Evolutionary conservation across 805 yeast genomes (phyloP).

Genomic region (Saccharomycopsis fodiens): DNA sequence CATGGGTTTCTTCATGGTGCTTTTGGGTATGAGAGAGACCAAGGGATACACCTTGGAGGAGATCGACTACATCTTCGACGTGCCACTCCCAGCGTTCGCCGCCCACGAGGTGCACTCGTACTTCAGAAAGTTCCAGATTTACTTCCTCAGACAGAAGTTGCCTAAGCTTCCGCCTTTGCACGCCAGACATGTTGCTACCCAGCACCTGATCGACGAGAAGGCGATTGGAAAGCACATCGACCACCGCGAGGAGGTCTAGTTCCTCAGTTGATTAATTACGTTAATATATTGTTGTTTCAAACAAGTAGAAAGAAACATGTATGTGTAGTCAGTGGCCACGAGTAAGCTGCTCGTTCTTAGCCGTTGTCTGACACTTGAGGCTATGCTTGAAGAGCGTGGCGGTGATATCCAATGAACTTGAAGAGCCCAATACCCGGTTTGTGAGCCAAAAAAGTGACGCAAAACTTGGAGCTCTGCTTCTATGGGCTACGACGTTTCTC

Average conservation of each 20-base stretch:
- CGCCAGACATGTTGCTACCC: conserved; percentile 10
- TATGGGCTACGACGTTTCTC: no score
- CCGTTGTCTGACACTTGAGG: no score
- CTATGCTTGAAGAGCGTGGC: no score
- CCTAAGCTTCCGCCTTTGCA: conserved; percentile 17
- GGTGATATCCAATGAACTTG: no score
- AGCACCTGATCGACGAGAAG: conserved; percentile 13
- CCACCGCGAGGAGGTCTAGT: background rate
- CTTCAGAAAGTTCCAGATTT: conserved; percentile 37
- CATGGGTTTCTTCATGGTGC: conserved; percentile 59
- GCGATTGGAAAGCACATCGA: conserved; percentile 18
- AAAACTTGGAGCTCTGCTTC: no score
- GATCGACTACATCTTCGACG: conserved; percentile 61
- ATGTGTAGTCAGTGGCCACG: no score
- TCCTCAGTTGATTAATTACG: no score
- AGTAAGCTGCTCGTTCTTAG: no score
- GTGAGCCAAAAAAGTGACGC: no score
- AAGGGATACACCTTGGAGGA: conserved; percentile 62
- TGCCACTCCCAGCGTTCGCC: conserved; percentile 51
- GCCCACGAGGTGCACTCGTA: conserved; percentile 34
- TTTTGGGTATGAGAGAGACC: conserved; percentile 66
- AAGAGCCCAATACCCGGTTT: no score
- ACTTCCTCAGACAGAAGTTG: conserved; percentile 37
- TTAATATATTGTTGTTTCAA: no score
- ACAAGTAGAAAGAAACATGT: no score